A percentile compares a stretch with the other conserved stretches of the same genome.
These are phyloP conservation scores for cucumber (Cucumis sativus) DNA, from an alignment of 306 rosid species.

Conservation along the genomic window Cucumber_9930_V3 NC_026657.2:36005001-36005500, in stretches of 20 bases:
- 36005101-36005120: neutral
- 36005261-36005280: neutral
- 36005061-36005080: neutral
- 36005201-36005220: neutral
- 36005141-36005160: neutral
- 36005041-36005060: neutral
- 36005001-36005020: too few relatives aligned
- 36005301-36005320: neutral
- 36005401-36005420: neutral
- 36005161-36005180: neutral
- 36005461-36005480: neutral
- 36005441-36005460: neutral
- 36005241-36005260: neutral
- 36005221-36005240: neutral
- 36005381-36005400: neutral
- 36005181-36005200: neutral
- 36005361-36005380: neutral
- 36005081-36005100: neutral
- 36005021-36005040: neutral
- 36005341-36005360: neutral
- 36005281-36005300: neutral
- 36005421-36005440: neutral
- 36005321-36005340: neutral
- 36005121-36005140: neutral
- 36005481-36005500: neutral